Conservation (phyloP, 805 yeast species). For the Naumovozyma castellii region DNA sequence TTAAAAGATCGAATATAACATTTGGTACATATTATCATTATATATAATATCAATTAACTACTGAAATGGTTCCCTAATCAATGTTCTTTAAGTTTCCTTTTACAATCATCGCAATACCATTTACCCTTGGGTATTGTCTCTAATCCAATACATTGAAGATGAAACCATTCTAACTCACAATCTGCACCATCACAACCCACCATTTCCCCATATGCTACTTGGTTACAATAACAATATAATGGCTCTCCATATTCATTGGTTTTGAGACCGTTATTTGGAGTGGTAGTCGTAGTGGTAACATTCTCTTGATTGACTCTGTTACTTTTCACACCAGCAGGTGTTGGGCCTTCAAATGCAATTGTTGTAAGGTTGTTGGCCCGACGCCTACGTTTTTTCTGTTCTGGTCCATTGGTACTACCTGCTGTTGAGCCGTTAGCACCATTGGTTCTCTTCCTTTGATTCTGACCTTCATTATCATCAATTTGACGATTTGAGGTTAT, state of each 20-base stretch:
- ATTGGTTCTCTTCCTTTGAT: background rate
- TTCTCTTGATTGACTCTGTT: background rate
- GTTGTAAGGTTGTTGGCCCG: background rate
- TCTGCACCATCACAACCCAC: slow-evolving; percentile 96
- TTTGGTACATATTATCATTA: too few species aligned
- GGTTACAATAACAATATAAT: slow-evolving; percentile 90
- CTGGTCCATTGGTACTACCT: slow-evolving; percentile 6
- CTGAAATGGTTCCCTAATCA: too few species aligned
- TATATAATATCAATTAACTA: too few species aligned
- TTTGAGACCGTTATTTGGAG: slow-evolving; percentile 7
- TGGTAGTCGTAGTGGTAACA: slow-evolving; percentile 6
- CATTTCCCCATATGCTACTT: slow-evolving; percentile 97
- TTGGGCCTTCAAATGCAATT: background rate
- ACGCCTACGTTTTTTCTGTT: slow-evolving; percentile 19
- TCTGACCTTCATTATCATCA: background rate
- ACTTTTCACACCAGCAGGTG: slow-evolving; percentile 1
- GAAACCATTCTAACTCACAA: slow-evolving; percentile 93
- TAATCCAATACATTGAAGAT: slow-evolving; percentile 83
- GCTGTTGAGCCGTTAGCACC: slow-evolving; percentile 3
- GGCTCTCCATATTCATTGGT: slow-evolving; percentile 51
- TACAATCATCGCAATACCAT: slow-evolving; percentile 72
- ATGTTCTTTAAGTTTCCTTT: slow-evolving; percentile 4
- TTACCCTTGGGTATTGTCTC: slow-evolving; percentile 78
- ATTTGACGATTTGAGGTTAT: background rate
- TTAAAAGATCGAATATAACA: too few species aligned